Base-by-base conservation (phyloP, 1,139 yeast species). In the Blastobotrys indianensis region DNA sequence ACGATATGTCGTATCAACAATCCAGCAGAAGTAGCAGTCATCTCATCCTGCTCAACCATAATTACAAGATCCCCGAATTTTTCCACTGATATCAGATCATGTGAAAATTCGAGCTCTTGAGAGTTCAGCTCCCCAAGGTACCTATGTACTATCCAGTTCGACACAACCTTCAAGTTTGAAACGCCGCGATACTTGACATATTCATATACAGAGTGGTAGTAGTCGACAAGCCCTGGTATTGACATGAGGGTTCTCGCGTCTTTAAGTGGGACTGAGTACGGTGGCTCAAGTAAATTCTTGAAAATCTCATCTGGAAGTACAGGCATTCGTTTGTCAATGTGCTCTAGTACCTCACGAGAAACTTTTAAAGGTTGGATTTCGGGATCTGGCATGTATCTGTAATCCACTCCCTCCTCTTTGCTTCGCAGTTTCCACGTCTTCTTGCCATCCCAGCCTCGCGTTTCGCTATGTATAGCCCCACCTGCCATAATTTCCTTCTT, bases 371-470 rank as follows among this genome's bases (percentile, higher is more conserved):
- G 66, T 0, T 94, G 88, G 20, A 92, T 67, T 61, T 94, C 98
- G 1, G 95, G 85, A 60, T 92, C 98, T 0, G 97, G 97, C 74
- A 92, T 83, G 61, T 88, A 92, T 58, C 97, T 71, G 63, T 92
- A 92, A 63, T 92, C 98, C 5, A 85, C 76, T 0, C 87, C 77
- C 42, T 79, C 78, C 62, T 90, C 97, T 59, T 94, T 92, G 2
- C 77, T 71, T 61, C 98, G 75, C 44, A 82, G 65, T 43, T 76
- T 73, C 43, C 75, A 72, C 0, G 97, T 90, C 4, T 62, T 57
- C 9, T 61, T 64, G 1, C 96, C 97, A 60, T 82, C 81, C 97
- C 97, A 92, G 12, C 95, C 94, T 57, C 97, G 74, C 0, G 99
- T 94, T 59, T 90, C 95, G 50, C 80, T 79, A 20, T 55, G 55